Conservation (phyloP, 306 rosid genomes). For the Citrullus amarus region DNA sequence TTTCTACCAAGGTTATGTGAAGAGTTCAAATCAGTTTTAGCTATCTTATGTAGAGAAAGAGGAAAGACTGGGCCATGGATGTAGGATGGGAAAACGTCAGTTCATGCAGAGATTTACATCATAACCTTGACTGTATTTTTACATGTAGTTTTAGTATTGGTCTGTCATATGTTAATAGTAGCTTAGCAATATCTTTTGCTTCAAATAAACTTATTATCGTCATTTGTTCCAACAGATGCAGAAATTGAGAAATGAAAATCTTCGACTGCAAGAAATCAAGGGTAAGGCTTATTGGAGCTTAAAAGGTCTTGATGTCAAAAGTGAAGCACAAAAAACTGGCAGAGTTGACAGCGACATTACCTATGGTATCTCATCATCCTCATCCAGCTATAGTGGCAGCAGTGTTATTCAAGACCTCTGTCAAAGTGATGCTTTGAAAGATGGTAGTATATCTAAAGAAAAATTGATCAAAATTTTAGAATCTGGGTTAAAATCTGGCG, state of each 20-base stretch:
- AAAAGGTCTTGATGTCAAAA: slow-evolving; percentile 19
- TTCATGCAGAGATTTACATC: background rate
- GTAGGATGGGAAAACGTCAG: background rate
- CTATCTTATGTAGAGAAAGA: background rate
- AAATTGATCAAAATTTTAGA: slow-evolving; percentile 24
- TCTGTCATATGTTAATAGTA: background rate
- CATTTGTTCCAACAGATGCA: slow-evolving; percentile 33
- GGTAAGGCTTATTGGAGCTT: slow-evolving; percentile 40
- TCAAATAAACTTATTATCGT: background rate
- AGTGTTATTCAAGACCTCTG: slow-evolving; percentile 11
- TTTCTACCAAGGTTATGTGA: background rate
- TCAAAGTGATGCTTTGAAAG: slow-evolving; percentile 32
- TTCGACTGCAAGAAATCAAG: slow-evolving; percentile 39
- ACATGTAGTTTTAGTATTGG: background rate
- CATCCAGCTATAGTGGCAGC: slow-evolving; percentile 27
- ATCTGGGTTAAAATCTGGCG: background rate
- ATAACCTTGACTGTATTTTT: background rate
- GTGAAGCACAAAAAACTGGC: slow-evolving; percentile 18
- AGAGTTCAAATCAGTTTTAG: background rate
- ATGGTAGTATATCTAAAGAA: slow-evolving; percentile 17
- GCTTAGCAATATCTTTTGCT: background rate
- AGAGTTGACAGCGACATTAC: background rate
- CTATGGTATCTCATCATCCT: slow-evolving; percentile 18
- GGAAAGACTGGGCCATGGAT: background rate
- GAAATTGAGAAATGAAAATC: slow-evolving; percentile 43